phyloP scores from a whole-genome alignment of 768 basidiomycete genomes.

The Lactarius hatsudake region DNA sequence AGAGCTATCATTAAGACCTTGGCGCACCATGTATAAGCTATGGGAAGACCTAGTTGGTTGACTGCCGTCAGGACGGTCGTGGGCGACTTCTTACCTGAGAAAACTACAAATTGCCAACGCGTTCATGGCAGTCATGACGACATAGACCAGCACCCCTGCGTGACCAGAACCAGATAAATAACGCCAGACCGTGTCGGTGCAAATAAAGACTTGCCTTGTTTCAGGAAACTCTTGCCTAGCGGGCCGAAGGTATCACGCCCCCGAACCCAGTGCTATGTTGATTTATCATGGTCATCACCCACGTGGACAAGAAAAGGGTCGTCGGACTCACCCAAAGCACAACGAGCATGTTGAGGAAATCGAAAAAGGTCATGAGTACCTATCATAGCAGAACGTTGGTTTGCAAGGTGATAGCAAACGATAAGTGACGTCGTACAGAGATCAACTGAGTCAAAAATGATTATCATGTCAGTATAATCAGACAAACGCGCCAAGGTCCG shows the following conservation, averaged over 20 bases:
- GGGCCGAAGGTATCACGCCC: slow-evolving; percentile 15
- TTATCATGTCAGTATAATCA: neutral
- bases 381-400: neutral
- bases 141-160: slow-evolving; percentile 23
- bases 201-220: slow-evolving; percentile 22
- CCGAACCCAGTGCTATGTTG: slow-evolving; percentile 16
- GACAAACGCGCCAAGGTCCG: neutral
- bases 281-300: neutral
- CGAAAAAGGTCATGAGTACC: slow-evolving; percentile 15
- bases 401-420: neutral
- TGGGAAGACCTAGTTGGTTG: neutral
- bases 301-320: neutral
- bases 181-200: neutral
- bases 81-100: slow-evolving; percentile 8
- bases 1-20: slow-evolving; percentile 3
- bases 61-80: neutral
- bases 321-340: slow-evolving; percentile 11
- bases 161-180: slow-evolving; percentile 1
- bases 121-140: slow-evolving; percentile 24
- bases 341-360: slow-evolving; percentile 15
- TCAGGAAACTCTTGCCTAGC: slow-evolving; percentile 23
- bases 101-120: slow-evolving; percentile 20
- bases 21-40: slow-evolving; percentile 2
- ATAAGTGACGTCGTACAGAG: slow-evolving; percentile 1
- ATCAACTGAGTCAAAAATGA: slow-evolving; percentile 1